A percentile compares a stretch with the other conserved stretches of the same genome.
Conservation (phyloP, 768 basidiomycete genomes). For the Russula virescens region DNA sequence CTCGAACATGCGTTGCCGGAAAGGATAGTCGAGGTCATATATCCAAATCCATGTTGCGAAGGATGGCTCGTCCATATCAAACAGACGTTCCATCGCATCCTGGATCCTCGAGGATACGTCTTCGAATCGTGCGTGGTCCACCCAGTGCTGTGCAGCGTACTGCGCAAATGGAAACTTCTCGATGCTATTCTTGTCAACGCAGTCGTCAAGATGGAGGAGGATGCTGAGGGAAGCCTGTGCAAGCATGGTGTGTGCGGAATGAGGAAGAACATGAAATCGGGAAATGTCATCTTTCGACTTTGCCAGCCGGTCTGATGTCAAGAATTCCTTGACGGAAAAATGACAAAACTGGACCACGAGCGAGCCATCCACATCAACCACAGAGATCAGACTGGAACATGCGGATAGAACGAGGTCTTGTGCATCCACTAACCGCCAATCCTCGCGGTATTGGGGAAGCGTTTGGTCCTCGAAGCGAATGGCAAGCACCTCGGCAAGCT, state of each 20-base stretch:
- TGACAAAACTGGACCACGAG: slow-evolving; percentile 7
- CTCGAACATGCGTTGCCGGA: background rate
- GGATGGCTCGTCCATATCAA: background rate
- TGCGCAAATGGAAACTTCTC: background rate
- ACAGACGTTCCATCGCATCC: background rate
- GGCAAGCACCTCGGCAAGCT: slow-evolving; percentile 8
- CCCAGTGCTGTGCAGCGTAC: slow-evolving; percentile 7
- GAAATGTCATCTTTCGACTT: background rate
- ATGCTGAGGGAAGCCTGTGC: background rate
- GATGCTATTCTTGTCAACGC: background rate
- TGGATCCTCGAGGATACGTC: background rate
- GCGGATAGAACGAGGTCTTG: background rate
- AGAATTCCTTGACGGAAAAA: slow-evolving; percentile 10
- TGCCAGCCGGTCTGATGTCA: background rate
- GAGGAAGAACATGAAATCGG: background rate
- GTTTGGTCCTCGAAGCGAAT: background rate
- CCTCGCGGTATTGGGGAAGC: background rate
- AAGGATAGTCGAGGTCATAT: background rate
- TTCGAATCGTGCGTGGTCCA: background rate
- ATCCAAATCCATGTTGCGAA: slow-evolving; percentile 7
- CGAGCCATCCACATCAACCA: background rate
- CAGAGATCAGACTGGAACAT: slow-evolving; percentile 1
- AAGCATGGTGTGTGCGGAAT: background rate
- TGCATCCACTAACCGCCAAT: background rate
- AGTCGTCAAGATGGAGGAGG: background rate